These are phyloP conservation scores for Astrocystis sublimbata DNA, from an alignment of 495 filamentous ascomycete genomes.

Conservation along the genomic window DNA sequence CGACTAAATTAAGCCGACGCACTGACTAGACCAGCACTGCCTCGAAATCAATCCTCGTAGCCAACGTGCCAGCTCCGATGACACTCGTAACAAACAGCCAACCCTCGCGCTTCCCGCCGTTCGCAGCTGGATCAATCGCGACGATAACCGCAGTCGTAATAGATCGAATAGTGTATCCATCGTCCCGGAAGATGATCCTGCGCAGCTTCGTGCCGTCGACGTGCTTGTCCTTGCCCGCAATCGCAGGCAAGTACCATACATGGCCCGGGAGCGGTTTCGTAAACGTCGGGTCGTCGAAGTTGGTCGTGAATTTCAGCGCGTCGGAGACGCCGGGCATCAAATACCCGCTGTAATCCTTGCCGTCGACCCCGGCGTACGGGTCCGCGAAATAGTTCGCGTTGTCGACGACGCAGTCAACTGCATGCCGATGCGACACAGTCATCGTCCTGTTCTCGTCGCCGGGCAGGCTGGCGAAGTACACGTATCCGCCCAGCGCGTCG, in stretches of 20 bases:
- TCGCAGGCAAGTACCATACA: conserved; percentile 47
- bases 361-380: conserved; percentile 54
- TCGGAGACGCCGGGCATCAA: conserved; percentile 53
- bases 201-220: conserved; percentile 39
- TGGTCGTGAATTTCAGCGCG: conserved; percentile 36
- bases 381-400: conserved; percentile 59
- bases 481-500: conserved; percentile 33
- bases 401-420: conserved; percentile 51
- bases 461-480: conserved; percentile 19
- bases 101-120: conserved; percentile 45
- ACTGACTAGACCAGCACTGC: conserved; percentile 22
- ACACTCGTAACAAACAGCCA: conserved; percentile 64
- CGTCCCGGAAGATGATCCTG: conserved; percentile 58
- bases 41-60: conserved; percentile 54
- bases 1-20: no score
- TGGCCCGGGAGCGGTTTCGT: conserved; percentile 42
- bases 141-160: conserved; percentile 57
- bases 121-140: conserved; percentile 46
- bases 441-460: conserved; percentile 35
- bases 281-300: conserved; percentile 38
- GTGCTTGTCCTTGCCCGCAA: conserved; percentile 15
- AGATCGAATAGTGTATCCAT: conserved; percentile 52
- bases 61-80: conserved; percentile 52
- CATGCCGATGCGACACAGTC: conserved; percentile 43
- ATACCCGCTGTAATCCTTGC: conserved; percentile 61